A percentile compares a stretch with the other conserved stretches of the same genome.
phyloP scores from a whole-genome alignment of 1,284 basidiomycete species.

The Sporisorium graminicola region DNA sequence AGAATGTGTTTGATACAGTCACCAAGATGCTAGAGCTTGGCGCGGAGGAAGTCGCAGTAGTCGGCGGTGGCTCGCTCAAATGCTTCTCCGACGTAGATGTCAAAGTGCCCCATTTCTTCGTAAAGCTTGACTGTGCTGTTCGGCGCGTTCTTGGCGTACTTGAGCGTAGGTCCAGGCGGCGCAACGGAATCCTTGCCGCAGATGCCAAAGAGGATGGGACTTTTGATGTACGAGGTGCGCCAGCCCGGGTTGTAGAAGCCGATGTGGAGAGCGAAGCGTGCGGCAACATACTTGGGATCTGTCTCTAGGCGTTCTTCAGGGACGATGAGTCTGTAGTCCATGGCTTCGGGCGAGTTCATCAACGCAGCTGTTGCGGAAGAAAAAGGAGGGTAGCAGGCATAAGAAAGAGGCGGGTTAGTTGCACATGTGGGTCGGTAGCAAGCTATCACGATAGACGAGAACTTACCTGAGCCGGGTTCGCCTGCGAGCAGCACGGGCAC shows the following conservation, averaged over 20 bases:
- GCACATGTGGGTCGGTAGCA: neutral
- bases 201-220: slow-evolving; percentile 58
- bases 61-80: slow-evolving; percentile 47
- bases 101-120: slow-evolving; percentile 57
- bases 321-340: slow-evolving; percentile 15
- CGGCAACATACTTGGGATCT: slow-evolving; percentile 34
- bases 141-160: slow-evolving; percentile 53
- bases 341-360: slow-evolving; percentile 49
- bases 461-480: slow-evolving; percentile 51
- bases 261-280: slow-evolving; percentile 52
- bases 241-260: slow-evolving; percentile 52
- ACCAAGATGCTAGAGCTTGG: slow-evolving; percentile 7
- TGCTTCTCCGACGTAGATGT: slow-evolving; percentile 56
- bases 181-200: slow-evolving; percentile 60
- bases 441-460: neutral
- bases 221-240: slow-evolving; percentile 38
- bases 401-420: neutral
- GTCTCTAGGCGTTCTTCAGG: slow-evolving; percentile 12
- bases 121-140: slow-evolving; percentile 45
- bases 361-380: slow-evolving; percentile 40
- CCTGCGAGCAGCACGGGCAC: slow-evolving; percentile 39
- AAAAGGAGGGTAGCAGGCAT: neutral
- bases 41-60: slow-evolving; percentile 45
- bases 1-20: too few species aligned
- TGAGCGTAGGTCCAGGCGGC: slow-evolving; percentile 46